Conservation (phyloP, 805 yeast species). For the Candida loeiensis region DNA sequence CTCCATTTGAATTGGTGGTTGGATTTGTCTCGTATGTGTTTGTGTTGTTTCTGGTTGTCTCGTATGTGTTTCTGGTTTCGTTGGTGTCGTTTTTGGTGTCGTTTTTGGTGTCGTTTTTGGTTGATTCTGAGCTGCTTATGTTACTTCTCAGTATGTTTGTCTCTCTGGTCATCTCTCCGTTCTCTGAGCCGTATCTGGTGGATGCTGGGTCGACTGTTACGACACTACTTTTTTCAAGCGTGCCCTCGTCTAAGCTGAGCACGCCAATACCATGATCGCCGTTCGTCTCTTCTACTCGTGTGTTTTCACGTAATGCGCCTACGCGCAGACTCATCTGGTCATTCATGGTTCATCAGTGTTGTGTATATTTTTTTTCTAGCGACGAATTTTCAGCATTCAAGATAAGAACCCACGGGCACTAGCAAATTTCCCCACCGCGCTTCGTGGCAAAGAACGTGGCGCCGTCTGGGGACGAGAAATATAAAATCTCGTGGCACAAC, state of each 20-base stretch:
- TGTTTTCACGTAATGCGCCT: not conserved
- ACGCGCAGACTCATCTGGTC: conserved; percentile 1
- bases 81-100: no score
- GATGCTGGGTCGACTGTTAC: no score
- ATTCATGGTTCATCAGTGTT: conserved; percentile 3
- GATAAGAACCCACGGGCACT: conserved; percentile 1
- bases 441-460: conserved; percentile 4
- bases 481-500: not conserved
- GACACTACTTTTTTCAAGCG: no score
- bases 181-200: no score
- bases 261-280: not conserved
- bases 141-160: no score
- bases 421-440: not conserved
- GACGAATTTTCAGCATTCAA: conserved; percentile 2
- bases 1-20: no score
- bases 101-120: no score
- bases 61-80: no score
- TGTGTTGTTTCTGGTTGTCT: no score
- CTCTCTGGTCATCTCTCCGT: not conserved
- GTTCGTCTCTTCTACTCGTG: not conserved
- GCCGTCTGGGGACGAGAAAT: conserved; percentile 1
- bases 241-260: not conserved
- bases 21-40: no score
- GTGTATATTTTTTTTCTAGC: conserved; percentile 2
- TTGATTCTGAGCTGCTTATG: no score